Evolutionary conservation across 2,329 filamentous ascomycete species (phyloP).

Genomic region (Ceratocystis colombiana): DNA sequence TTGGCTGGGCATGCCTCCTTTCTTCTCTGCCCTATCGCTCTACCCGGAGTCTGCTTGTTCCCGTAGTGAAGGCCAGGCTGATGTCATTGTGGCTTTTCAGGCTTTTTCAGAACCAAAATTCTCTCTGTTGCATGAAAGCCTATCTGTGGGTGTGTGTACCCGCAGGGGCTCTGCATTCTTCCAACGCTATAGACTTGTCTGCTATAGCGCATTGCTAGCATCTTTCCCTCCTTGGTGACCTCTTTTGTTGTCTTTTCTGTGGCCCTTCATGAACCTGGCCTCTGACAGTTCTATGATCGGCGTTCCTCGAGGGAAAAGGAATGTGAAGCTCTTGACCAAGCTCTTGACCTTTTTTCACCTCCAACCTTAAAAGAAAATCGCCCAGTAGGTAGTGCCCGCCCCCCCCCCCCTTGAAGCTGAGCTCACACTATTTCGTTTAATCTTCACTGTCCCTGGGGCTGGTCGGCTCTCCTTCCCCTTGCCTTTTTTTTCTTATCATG

Average conservation of each 20-base stretch:
- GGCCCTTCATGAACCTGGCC: neutral
- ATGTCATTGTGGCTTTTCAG: constrained; percentile 15
- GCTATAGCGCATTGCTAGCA: neutral
- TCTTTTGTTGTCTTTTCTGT: neutral
- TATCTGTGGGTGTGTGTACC: neutral
- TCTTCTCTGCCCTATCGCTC: neutral
- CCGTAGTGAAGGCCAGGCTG: neutral
- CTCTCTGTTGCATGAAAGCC: neutral
- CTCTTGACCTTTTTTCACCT: neutral
- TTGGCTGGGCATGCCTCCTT: neutral
- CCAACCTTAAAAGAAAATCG: neutral
- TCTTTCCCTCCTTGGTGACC: neutral
- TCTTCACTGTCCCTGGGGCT: neutral
- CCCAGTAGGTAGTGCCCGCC: too few relatives aligned
- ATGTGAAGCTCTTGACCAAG: neutral
- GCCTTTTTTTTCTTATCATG: neutral
- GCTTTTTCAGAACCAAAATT: neutral
- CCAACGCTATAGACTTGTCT: neutral
- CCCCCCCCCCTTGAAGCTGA: neutral
- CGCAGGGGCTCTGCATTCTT: neutral
- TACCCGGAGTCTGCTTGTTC: neutral
- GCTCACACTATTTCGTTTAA: neutral
- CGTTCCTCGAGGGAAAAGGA: neutral
- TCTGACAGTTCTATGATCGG: neutral
- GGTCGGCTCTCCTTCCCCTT: too few relatives aligned